Percentiles rank a stretch among this genome's conserved stretches.
These are phyloP conservation scores for Camillea tinctor DNA, from an alignment of 2,329 filamentous ascomycete genomes.

Conservation along the genomic window DNA sequence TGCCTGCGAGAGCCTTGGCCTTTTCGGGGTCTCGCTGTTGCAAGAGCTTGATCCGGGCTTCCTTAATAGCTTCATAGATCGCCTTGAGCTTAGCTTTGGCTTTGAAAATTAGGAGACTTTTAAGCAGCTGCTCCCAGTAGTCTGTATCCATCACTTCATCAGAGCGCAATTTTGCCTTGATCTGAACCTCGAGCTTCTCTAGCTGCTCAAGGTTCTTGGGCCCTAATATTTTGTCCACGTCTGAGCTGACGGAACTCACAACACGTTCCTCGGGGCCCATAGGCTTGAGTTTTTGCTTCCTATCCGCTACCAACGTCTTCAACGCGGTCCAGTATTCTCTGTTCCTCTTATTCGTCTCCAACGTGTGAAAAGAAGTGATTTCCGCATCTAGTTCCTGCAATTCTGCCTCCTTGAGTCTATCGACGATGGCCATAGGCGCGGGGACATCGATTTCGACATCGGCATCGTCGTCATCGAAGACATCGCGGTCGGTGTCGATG, in stretches of 20 bases:
- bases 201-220: conserved; percentile 86
- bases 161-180: conserved; percentile 79
- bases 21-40: conserved; percentile 67
- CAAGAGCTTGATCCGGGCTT: conserved; percentile 65
- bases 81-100: conserved; percentile 80
- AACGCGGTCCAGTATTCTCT: conserved; percentile 92
- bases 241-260: conserved; percentile 76
- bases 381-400: conserved; percentile 77
- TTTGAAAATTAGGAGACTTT: conserved; percentile 85
- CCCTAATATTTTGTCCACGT: conserved; percentile 82
- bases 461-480: conserved; percentile 80
- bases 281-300: conserved; percentile 63
- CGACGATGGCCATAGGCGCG: conserved; percentile 77
- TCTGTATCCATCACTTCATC: conserved; percentile 93
- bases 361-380: conserved; percentile 72
- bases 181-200: conserved; percentile 82
- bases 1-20: conserved; percentile 46
- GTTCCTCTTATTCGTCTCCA: conserved; percentile 78
- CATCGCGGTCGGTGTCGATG: conserved; percentile 78
- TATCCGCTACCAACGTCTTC: conserved; percentile 77
- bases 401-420: conserved; percentile 65
- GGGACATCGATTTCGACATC: conserved; percentile 74
- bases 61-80: conserved; percentile 74
- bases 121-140: conserved; percentile 93
- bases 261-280: conserved; percentile 67